Conservation (phyloP, 2,329 filamentous ascomycete genomes). For the Aureobasidium sp. region DNA sequence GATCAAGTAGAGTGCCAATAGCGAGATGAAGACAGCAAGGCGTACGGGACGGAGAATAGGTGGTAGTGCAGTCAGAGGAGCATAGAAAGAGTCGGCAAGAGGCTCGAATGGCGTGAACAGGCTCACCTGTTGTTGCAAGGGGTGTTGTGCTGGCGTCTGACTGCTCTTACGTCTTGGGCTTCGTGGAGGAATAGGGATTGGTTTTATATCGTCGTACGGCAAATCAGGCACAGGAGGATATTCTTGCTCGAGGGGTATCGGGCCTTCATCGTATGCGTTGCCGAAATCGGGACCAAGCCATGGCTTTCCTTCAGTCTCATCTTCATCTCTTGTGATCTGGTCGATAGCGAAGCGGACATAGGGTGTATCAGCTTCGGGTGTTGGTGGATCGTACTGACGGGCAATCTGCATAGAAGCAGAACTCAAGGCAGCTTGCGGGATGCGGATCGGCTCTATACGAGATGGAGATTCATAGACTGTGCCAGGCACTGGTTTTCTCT, state of each 20-base stretch:
- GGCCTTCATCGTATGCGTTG: not conserved
- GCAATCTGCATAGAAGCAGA: slow-evolving; percentile 23
- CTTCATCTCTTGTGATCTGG: slow-evolving; percentile 68
- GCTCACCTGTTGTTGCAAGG: slow-evolving; percentile 15
- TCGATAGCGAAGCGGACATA: slow-evolving; percentile 88
- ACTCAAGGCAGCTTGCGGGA: slow-evolving; percentile 17
- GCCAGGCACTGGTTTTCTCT: slow-evolving; percentile 27
- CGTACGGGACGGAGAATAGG: slow-evolving; percentile 59
- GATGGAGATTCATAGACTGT: slow-evolving; percentile 19
- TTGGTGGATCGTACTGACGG: slow-evolving; percentile 39
- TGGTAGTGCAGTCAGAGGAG: slow-evolving; percentile 59
- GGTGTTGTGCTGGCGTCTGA: not conserved
- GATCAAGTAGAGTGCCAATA: slow-evolving; percentile 62
- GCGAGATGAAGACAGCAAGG: slow-evolving; percentile 50
- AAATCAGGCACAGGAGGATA: not conserved
- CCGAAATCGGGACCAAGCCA: slow-evolving; percentile 1
- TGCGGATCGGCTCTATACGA: slow-evolving; percentile 6
- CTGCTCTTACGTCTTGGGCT: slow-evolving; percentile 5
- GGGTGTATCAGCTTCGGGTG: slow-evolving; percentile 72
- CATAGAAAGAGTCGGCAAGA: slow-evolving; percentile 19
- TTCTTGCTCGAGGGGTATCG: not conserved
- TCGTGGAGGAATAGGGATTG: slow-evolving; percentile 5
- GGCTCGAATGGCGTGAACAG: slow-evolving; percentile 26
- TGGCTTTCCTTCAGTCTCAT: slow-evolving; percentile 31
- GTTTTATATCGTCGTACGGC: not conserved